These are phyloP conservation scores for Luzula sylvatica DNA, from an alignment of 176 grass and related monocot genomes.

Conservation along the genomic window DNA sequence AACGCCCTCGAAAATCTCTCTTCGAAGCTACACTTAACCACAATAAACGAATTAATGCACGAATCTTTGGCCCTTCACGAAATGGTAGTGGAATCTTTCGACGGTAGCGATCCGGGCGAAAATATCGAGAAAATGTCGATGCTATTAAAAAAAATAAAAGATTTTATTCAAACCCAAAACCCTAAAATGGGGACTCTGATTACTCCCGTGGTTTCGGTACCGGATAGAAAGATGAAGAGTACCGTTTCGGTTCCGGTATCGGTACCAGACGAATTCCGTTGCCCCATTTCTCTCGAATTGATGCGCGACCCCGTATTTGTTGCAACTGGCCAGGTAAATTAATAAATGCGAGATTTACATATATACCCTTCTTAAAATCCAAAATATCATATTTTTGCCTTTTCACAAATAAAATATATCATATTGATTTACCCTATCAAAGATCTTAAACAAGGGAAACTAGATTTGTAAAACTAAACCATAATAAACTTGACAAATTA, in stretches of 20 bases:
- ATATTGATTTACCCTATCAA: too few relatives aligned
- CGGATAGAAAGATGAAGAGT: constrained; percentile 8
- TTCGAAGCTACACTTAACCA: constrained; percentile 52
- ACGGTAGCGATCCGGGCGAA: constrained; percentile 66
- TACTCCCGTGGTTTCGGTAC: constrained; percentile 25
- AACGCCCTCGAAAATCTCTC: constrained; percentile 46
- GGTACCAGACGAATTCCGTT: constrained; percentile 79
- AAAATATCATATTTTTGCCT: too few relatives aligned
- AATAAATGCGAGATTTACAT: too few relatives aligned
- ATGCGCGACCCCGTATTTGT: constrained; percentile 97
- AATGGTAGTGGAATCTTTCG: constrained; percentile 66
- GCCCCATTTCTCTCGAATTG: constrained; percentile 87
- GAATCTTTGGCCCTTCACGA: constrained; percentile 94
- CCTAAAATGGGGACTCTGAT: constrained; percentile 57
- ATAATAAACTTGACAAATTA: too few relatives aligned
- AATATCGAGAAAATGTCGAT: constrained; percentile 89
- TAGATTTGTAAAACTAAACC: too few relatives aligned
- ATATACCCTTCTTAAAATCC: too few relatives aligned
- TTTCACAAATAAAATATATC: too few relatives aligned
- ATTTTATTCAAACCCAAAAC: constrained; percentile 82
- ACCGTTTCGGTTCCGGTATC: constrained; percentile 20
- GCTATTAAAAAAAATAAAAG: constrained; percentile 93
- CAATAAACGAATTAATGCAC: constrained; percentile 82
- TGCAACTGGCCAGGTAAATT: constrained; percentile 37
- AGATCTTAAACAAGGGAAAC: too few relatives aligned